Conservation (phyloP, 176 grass and related monocot genomes). For the Aegilops bicornis region DNA sequence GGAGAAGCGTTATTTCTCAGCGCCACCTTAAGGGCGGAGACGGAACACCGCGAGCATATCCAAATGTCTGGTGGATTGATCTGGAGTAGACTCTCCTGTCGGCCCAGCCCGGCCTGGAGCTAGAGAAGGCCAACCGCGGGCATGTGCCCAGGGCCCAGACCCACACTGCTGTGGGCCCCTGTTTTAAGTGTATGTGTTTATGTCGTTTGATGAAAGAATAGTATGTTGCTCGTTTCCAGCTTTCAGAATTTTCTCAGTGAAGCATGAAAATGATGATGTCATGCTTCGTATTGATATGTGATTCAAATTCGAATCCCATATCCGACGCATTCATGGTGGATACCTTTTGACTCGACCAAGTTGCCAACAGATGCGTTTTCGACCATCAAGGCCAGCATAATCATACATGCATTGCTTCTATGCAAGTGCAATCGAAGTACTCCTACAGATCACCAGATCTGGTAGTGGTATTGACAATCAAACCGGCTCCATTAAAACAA, state of each 20-base stretch:
- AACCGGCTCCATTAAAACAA: not conserved
- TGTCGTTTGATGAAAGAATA: constrained; percentile 7
- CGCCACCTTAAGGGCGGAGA: not conserved
- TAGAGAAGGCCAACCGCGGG: not conserved
- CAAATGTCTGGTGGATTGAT: not conserved
- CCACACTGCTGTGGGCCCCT: not conserved
- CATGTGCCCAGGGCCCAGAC: not conserved
- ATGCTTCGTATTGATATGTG: not conserved
- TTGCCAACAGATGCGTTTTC: constrained; percentile 11
- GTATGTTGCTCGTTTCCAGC: not conserved
- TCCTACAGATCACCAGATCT: constrained; percentile 23
- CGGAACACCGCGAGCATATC: not conserved
- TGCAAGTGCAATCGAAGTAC: not conserved
- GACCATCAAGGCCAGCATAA: not conserved
- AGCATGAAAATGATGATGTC: not conserved
- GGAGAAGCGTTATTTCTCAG: not conserved
- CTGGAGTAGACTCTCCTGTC: not conserved
- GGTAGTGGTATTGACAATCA: not conserved
- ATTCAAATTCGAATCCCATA: not conserved
- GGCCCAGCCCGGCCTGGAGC: not conserved
- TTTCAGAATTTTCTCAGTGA: not conserved
- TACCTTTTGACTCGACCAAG: constrained; percentile 26
- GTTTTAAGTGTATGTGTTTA: constrained; percentile 18
- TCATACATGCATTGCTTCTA: not conserved
- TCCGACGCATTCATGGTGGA: not conserved